A percentile compares a stretch with the other conserved stretches of the same genome.
phyloP scores from a whole-genome alignment of 352 stramenopile genomes.

The Elongisporangium anandrum region DNA sequence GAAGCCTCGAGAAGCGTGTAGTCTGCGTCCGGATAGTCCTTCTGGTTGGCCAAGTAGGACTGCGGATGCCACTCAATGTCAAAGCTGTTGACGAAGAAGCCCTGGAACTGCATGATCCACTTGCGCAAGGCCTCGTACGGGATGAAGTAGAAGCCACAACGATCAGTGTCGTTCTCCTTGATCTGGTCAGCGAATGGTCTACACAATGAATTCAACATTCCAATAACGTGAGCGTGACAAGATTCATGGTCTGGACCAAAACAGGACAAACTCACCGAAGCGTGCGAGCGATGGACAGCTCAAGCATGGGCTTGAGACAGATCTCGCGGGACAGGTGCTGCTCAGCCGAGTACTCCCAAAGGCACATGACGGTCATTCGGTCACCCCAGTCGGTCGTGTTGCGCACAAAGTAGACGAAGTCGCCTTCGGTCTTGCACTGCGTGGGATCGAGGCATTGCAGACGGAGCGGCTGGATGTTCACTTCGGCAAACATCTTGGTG shows the following conservation, averaged over 20 bases:
- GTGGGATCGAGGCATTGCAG: slow-evolving; percentile 53
- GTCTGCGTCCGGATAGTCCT: slow-evolving; percentile 42
- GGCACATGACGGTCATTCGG: slow-evolving; percentile 78
- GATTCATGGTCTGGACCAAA: neutral
- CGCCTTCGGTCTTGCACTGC: slow-evolving; percentile 47
- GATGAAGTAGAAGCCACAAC: slow-evolving; percentile 83
- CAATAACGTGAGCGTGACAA: neutral
- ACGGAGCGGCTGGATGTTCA: slow-evolving; percentile 69
- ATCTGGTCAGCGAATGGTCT: slow-evolving; percentile 49
- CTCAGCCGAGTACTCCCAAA: slow-evolving; percentile 68
- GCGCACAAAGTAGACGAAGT: slow-evolving; percentile 74
- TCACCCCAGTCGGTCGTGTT: slow-evolving; percentile 82
- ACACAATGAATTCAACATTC: neutral
- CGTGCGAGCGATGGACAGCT: slow-evolving; percentile 57
- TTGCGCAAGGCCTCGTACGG: slow-evolving; percentile 69
- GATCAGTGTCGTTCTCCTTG: slow-evolving; percentile 71
- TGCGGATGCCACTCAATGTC: slow-evolving; percentile 67
- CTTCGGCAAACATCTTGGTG: slow-evolving; percentile 60
- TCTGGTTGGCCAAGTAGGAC: slow-evolving; percentile 61
- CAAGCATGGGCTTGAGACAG: slow-evolving; percentile 73
- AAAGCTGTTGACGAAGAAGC: slow-evolving; percentile 83
- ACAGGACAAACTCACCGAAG: slow-evolving; percentile 25
- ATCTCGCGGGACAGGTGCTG: slow-evolving; percentile 44
- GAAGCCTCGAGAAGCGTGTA: slow-evolving; percentile 61
- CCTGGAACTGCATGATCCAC: slow-evolving; percentile 77